Conservation (phyloP, 495 filamentous ascomycete genomes). For the Barbatosphaeria neglecta region DNA sequence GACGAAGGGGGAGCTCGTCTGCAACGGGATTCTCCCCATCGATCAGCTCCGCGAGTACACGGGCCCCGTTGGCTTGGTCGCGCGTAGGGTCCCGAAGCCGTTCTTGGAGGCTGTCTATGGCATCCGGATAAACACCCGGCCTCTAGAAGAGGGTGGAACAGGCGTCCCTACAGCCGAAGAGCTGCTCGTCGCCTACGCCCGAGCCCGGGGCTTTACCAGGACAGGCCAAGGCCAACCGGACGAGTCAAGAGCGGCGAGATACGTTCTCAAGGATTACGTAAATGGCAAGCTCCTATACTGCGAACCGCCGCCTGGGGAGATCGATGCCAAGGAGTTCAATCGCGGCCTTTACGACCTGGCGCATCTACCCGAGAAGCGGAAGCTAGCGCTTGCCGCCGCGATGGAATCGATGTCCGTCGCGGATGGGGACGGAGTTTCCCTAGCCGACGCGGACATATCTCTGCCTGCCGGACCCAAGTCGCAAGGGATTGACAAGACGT, state of each 20-base stretch:
- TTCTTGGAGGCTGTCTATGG: constrained; percentile 92
- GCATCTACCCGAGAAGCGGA: constrained; percentile 65
- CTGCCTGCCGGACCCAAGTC: constrained; percentile 55
- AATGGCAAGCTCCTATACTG: constrained; percentile 90
- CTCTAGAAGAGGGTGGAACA: constrained; percentile 86
- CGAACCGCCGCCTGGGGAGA: constrained; percentile 69
- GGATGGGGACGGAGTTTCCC: constrained; percentile 28
- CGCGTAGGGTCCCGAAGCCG: constrained; percentile 75
- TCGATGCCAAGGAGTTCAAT: constrained; percentile 72
- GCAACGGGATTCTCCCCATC: constrained; percentile 90
- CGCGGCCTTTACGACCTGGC: constrained; percentile 69
- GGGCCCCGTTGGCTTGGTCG: constrained; percentile 77
- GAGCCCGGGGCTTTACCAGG: constrained; percentile 79
- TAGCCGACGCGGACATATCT: constrained; percentile 32
- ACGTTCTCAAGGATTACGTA: constrained; percentile 94
- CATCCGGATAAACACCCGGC: constrained; percentile 71
- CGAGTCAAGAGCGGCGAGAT: constrained; percentile 81
- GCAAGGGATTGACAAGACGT: constrained; percentile 64
- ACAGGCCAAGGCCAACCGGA: constrained; percentile 83
- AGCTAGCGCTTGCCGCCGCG: constrained; percentile 42
- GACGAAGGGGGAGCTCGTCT: constrained; percentile 93
- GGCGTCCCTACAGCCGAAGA: constrained; percentile 83
- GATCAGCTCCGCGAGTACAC: constrained; percentile 94
- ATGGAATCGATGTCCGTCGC: constrained; percentile 29
- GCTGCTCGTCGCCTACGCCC: constrained; percentile 74